Percentiles rank a stretch among this genome's conserved stretches.
Conservation (phyloP, 179 eudicot species). For the Silene vulgaris region DNA sequence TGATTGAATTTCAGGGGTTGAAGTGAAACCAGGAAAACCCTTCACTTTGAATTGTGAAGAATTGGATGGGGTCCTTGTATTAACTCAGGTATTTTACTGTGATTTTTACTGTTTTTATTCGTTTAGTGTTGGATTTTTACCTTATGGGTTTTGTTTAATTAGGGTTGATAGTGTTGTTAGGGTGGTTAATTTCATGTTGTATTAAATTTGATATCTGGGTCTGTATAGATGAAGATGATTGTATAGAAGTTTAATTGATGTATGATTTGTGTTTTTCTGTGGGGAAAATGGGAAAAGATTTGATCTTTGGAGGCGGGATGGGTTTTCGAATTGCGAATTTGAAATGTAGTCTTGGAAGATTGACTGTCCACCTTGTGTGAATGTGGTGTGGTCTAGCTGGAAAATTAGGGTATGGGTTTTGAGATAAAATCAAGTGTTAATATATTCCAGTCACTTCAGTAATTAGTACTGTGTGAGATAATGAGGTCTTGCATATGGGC, state of each 20-base stretch:
- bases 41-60: constrained; percentile 22
- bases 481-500: too few relatives aligned
- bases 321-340: not conserved
- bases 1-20: constrained; percentile 33
- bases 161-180: not conserved
- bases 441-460: too few relatives aligned
- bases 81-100: constrained; percentile 34
- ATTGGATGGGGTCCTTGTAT: constrained; percentile 27
- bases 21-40: constrained; percentile 45
- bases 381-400: not conserved
- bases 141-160: not conserved
- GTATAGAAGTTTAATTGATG: too few relatives aligned
- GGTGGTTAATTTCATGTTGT: not conserved
- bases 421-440: too few relatives aligned
- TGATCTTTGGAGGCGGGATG: not conserved
- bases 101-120: not conserved
- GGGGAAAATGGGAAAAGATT: not conserved
- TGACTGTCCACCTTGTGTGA: not conserved
- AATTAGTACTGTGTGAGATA: too few relatives aligned
- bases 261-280: not conserved
- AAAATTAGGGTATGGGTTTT: not conserved
- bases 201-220: not conserved
- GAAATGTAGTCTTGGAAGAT: not conserved
- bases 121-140: not conserved
- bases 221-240: not conserved